Evolutionary conservation across 768 basidiomycete species (phyloP), one percentile per base, ranked within the genome.

Genomic region (Collybia sp.): DNA sequence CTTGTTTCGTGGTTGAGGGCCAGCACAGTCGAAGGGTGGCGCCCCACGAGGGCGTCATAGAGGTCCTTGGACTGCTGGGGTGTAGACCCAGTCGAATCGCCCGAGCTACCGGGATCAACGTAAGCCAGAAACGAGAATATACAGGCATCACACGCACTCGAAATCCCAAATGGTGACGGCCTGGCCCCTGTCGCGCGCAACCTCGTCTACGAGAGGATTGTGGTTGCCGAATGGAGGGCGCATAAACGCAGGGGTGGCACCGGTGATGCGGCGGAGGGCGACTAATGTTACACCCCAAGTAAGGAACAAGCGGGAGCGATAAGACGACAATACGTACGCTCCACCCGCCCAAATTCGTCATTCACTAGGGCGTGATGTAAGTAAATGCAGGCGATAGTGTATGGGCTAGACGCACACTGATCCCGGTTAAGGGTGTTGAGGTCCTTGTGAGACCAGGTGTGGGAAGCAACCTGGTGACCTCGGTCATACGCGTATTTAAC

Each of bases 401-500:
- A 25, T 12, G 6, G 30, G 18, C 17, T 13, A 12, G 31, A 51
- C 63, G 34, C 38, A 69, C 69, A 53, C 50, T 71, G 54, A 19
- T 62, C 62, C 56, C 55, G 55, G 1, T 52, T 56, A 13, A 71
- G 60, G 2, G 51, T 57, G 1, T 57, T 52, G 3, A 75, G 56
- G 35, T 69, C 53, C 10, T 56, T 54, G 47, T 75, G 72, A 6
- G 53, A 55, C 73, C 73, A 76, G 4, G 73, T 74, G 47, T 76
- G 73, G 30, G 72, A 73, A 4, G 61, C 72, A 43, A 76, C 45
- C 52, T 70, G 68, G 48, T 76, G 73, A 8, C 71, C 72, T 15
- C 62, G 56, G 42, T 57, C 50, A 40, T 66, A 69, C 6, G 64
- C 69, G 47, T 66, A 64, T 41, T 65, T 66, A 51, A 73, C 59